Base-by-base conservation (phyloP, 805 yeast genomes). In the Yarrowia keelungensis region DNA sequence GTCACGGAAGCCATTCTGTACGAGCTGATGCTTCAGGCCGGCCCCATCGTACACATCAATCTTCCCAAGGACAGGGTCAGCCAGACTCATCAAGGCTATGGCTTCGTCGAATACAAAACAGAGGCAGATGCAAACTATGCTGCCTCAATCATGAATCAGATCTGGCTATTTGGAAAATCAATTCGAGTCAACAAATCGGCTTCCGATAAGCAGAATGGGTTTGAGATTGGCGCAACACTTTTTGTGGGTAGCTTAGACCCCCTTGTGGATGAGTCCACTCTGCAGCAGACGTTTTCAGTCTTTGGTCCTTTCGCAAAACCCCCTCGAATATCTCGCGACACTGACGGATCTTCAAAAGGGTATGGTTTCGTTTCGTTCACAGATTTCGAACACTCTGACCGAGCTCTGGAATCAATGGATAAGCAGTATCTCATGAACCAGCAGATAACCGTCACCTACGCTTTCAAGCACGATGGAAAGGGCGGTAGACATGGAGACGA, bases 21-120 rank as follows among this genome's bases (percentile, higher is more conserved):
- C 74, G 99, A 95, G 76, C 82, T 95, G 22, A 87, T 92, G 76
- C 77, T 90, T 8, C 98, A 95, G 76, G 88, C 91, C 50, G 92
- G 94, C 0, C 97, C 97, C 0, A 84, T 94, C 2, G 81, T 80
- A 47, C 81, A 85, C 39, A 83, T 95, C 5, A 84, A 88, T 70
- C 81, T 95, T 71, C 98, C 98, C 7, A 88, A 86, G 74, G 97
- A 92, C 75, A 83, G 91, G 71, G 81, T 92, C 4, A 78, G 86
- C 38, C 85, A 85, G 70, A 80, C 84, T 1, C 92, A 90, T 74
- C 96, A 89, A 74, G 98, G 98, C 5, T 94, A 82, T 79, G 98
- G 97, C 10, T 94, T 95, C 78, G 89, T 90, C 1, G 95, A 91
- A 75, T 88, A 90, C 74, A 78, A 80, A 64, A 79, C 81, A 15